These are phyloP conservation scores for Fusarium succisae DNA, from an alignment of 2,329 filamentous ascomycete species.

Conservation along the genomic window DNA sequence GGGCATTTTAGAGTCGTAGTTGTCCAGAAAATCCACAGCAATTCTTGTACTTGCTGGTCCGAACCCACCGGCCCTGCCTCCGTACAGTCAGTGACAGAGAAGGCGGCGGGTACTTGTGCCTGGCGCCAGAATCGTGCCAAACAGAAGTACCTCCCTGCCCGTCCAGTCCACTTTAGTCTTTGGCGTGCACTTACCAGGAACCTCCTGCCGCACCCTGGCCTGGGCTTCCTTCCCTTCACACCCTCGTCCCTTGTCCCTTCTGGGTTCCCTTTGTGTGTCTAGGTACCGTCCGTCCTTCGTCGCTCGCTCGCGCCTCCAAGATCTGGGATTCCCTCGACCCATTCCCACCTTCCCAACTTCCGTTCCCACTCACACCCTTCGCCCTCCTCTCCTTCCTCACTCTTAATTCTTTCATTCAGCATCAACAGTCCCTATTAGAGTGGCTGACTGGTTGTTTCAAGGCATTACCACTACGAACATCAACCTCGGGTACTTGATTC, in stretches of 20 bases:
- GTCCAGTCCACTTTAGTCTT: slow-evolving; percentile 4
- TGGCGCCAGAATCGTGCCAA: slow-evolving; percentile 31
- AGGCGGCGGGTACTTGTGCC: slow-evolving; percentile 33
- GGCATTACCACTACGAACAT: slow-evolving; percentile 18
- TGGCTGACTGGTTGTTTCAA: slow-evolving; percentile 33
- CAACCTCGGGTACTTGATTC: slow-evolving; percentile 8
- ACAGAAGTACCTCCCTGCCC: slow-evolving; percentile 29
- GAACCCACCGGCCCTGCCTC: slow-evolving; percentile 42
- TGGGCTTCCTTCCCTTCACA: slow-evolving; percentile 24
- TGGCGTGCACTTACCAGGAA: slow-evolving; percentile 34
- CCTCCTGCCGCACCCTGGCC: slow-evolving; percentile 31
- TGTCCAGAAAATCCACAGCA: background rate
- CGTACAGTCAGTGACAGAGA: slow-evolving; percentile 17
- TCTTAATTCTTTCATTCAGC: slow-evolving; percentile 35
- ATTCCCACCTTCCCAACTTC: slow-evolving; percentile 43
- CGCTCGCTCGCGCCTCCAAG: slow-evolving; percentile 40
- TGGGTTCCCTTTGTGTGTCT: slow-evolving; percentile 30
- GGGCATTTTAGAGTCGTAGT: background rate
- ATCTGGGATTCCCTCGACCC: slow-evolving; percentile 44
- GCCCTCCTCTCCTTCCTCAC: slow-evolving; percentile 40
- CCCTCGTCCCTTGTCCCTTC: slow-evolving; percentile 33
- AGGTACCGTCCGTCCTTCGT: slow-evolving; percentile 24
- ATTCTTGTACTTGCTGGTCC: slow-evolving; percentile 33
- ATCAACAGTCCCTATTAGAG: slow-evolving; percentile 24
- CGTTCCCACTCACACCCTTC: slow-evolving; percentile 42